phyloP scores from a whole-genome alignment of 2,329 filamentous ascomycete species.

The Pseudomassariella vexata region DNA sequence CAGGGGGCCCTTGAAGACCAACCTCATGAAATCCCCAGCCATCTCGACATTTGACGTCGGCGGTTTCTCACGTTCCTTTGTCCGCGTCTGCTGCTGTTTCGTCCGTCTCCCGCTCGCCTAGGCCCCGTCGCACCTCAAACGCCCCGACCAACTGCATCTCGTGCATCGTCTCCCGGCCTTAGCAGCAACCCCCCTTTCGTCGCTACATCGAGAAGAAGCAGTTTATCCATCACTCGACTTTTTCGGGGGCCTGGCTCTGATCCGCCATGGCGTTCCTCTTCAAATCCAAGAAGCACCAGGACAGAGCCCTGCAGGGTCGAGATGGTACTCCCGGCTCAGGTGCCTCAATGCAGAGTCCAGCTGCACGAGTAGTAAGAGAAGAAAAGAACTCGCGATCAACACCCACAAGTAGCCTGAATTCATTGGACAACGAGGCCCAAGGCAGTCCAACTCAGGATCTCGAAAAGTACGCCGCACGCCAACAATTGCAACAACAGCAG shows the following conservation, averaged over 20 bases:
- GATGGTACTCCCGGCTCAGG: conserved; percentile 44
- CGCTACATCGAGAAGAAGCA: too few species aligned
- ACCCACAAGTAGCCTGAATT: conserved; percentile 73
- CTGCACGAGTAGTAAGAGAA: conserved; percentile 42
- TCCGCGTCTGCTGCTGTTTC: neutral
- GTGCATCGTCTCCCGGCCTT: conserved; percentile 6
- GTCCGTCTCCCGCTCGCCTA: conserved; percentile 4
- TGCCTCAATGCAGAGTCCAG: conserved; percentile 42
- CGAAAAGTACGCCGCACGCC: conserved; percentile 49
- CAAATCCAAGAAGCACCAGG: conserved; percentile 74
- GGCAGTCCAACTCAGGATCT: conserved; percentile 57
- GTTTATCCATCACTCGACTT: conserved; percentile 23
- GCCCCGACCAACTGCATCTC: conserved; percentile 7
- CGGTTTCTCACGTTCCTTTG: conserved; percentile 10
- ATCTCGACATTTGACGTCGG: conserved; percentile 14
- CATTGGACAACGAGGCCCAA: conserved; percentile 59
- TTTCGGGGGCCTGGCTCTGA: conserved; percentile 29
- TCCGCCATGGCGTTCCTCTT: conserved; percentile 73
- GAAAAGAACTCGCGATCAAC: conserved; percentile 62
- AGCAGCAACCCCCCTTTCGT: conserved; percentile 6
- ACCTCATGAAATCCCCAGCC: conserved; percentile 17
- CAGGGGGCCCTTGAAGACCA: conserved; percentile 3
- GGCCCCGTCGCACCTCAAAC: conserved; percentile 5
- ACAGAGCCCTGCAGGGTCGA: conserved; percentile 51
- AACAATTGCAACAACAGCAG: conserved; percentile 15